Evolutionary conservation across 1,284 basidiomycete species (phyloP).

Genomic region (Chalciporus sp.): DNA sequence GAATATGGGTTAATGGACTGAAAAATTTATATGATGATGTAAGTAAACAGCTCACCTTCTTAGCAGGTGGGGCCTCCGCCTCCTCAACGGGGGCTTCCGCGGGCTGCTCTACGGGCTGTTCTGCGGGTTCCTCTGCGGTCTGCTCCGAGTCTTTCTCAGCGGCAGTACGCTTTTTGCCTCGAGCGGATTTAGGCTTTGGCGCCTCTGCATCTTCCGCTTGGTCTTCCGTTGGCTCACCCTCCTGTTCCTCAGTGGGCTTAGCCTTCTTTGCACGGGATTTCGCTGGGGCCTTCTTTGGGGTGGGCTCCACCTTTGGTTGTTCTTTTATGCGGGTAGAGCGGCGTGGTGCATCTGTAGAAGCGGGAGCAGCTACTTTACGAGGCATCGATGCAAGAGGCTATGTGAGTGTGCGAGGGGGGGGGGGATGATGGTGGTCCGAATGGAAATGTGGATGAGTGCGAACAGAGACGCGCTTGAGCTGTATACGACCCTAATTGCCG

Average conservation of each 20-base stretch:
- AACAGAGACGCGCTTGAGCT: slow-evolving; percentile 29
- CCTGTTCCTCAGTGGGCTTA: slow-evolving; percentile 39
- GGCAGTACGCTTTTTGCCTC: slow-evolving; percentile 56
- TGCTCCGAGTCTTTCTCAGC: slow-evolving; percentile 36
- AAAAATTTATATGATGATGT: background rate
- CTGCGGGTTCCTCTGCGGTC: slow-evolving; percentile 43
- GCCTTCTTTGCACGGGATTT: slow-evolving; percentile 62
- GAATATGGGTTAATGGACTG: background rate
- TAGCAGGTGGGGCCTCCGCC: slow-evolving; percentile 46
- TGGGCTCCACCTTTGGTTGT: slow-evolving; percentile 53
- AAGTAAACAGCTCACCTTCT: slow-evolving; percentile 48
- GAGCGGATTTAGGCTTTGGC: slow-evolving; percentile 56
- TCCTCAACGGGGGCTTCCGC: slow-evolving; percentile 27
- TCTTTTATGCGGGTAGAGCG: slow-evolving; percentile 76
- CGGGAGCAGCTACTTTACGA: slow-evolving; percentile 57
- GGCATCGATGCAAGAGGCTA: slow-evolving; percentile 49
- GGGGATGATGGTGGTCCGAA: slow-evolving; percentile 5
- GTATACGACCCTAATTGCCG: slow-evolving; percentile 25
- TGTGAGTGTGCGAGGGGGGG: slow-evolving; percentile 3
- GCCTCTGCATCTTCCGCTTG: slow-evolving; percentile 30
- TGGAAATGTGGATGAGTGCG: slow-evolving; percentile 3
- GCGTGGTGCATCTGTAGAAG: slow-evolving; percentile 44
- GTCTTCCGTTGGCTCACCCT: slow-evolving; percentile 37
- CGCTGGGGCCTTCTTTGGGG: slow-evolving; percentile 56
- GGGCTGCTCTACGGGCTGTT: slow-evolving; percentile 42